Evolutionary conservation across 2,329 filamentous ascomycete species (phyloP).

Genomic region (Cladophialophora yegresii): DNA sequence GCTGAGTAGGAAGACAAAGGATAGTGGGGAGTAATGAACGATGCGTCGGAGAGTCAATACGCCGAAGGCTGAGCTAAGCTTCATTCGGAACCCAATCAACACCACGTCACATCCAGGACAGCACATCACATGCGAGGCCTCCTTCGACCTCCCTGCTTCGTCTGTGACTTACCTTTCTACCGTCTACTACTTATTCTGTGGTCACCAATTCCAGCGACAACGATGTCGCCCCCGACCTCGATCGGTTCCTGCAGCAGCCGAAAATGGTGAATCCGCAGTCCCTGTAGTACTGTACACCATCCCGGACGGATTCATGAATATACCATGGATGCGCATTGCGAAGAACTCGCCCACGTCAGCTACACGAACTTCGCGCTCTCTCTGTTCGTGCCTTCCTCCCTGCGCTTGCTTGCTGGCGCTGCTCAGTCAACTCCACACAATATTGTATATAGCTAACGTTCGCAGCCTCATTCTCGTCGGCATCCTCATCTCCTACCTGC

Average conservation of each 20-base stretch:
- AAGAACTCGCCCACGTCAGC: slow-evolving; percentile 31
- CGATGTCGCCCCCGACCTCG: neutral
- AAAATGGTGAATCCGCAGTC: neutral
- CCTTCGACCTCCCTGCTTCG: neutral
- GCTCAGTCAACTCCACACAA: too few relatives aligned
- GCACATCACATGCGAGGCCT: neutral
- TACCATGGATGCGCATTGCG: slow-evolving; percentile 28
- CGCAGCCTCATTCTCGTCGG: slow-evolving; percentile 74
- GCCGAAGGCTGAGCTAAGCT: neutral
- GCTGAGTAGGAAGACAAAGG: too few relatives aligned
- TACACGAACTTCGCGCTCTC: slow-evolving; percentile 37
- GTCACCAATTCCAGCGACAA: neutral
- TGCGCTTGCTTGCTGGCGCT: too few relatives aligned
- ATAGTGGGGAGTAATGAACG: too few relatives aligned
- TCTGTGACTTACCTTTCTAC: neutral
- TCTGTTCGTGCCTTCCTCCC: slow-evolving; percentile 18
- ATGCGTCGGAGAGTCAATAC: too few relatives aligned
- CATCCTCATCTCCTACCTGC: slow-evolving; percentile 88
- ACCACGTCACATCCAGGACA: neutral
- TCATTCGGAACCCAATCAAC: neutral
- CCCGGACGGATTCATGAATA: neutral
- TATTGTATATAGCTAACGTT: too few relatives aligned
- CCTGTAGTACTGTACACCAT: neutral
- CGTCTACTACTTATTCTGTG: neutral
- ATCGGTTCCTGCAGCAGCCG: neutral